Conservation (phyloP, 129 eudicot genomes). For the Flaveria ramosissima region DNA sequence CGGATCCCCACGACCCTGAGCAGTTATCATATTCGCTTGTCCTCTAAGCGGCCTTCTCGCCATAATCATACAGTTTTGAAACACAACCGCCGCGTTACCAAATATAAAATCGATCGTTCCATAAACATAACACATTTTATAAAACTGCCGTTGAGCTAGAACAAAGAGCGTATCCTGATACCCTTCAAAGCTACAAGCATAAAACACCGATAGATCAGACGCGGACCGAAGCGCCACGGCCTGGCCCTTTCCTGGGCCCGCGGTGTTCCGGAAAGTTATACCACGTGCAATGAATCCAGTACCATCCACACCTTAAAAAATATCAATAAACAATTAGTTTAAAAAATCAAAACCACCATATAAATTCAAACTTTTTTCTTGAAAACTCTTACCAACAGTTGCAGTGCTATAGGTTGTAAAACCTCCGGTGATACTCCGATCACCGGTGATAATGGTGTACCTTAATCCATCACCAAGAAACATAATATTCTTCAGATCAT, state of each 20-base stretch:
- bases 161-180: constrained; percentile 70
- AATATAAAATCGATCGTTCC: constrained; percentile 74
- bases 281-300: constrained; percentile 69
- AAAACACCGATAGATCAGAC: constrained; percentile 62
- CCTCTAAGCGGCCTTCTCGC: constrained; percentile 53
- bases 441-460: constrained; percentile 47
- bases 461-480: constrained; percentile 54
- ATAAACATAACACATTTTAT: constrained; percentile 51
- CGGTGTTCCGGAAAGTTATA: constrained; percentile 65
- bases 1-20: constrained; percentile 64
- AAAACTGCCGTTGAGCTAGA: constrained; percentile 59
- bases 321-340: too few species aligned
- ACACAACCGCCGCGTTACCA: constrained; percentile 65
- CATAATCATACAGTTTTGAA: constrained; percentile 64
- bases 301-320: constrained; percentile 45
- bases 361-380: not conserved
- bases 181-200: constrained; percentile 62
- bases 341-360: not conserved
- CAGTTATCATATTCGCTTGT: constrained; percentile 50
- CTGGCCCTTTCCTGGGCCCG: constrained; percentile 53
- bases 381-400: constrained; percentile 45
- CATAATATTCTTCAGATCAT: constrained; percentile 46
- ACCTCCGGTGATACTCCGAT: constrained; percentile 44
- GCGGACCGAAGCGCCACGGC: constrained; percentile 64
- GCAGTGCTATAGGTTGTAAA: constrained; percentile 58